These are phyloP conservation scores for Gossypium stocksii DNA, from an alignment of 345 rosid species.

Conservation along the genomic window DNA sequence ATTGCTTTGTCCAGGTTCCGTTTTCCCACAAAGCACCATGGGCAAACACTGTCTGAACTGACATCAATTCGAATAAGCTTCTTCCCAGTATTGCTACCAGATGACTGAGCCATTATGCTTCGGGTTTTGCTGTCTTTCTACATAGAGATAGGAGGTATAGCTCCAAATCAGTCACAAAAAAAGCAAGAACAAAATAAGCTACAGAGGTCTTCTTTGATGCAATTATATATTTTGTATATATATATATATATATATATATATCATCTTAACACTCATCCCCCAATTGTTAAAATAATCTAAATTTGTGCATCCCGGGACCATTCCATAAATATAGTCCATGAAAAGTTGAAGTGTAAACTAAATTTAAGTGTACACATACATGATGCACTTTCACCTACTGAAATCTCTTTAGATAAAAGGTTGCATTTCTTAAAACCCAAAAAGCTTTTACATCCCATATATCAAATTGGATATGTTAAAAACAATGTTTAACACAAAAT, in stretches of 20 bases:
- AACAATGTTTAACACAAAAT: not conserved
- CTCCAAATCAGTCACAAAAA: not conserved
- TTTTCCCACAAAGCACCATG: slow-evolving; percentile 88
- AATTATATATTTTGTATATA: not conserved
- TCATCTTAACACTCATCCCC: not conserved
- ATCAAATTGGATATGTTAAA: not conserved
- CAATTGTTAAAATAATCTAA: not conserved
- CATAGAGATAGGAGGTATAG: not conserved
- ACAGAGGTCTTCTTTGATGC: not conserved
- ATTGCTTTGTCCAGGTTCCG: slow-evolving; percentile 75
- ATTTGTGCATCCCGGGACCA: not conserved
- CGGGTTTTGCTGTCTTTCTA: slow-evolving; percentile 27
- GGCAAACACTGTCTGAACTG: slow-evolving; percentile 81
- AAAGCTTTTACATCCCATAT: not conserved
- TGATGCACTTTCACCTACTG: not conserved
- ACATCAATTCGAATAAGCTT: slow-evolving; percentile 59
- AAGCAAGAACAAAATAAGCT: not conserved
- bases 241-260: not conserved
- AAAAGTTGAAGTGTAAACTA: not conserved
- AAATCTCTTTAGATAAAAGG: not conserved
- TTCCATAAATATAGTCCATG: not conserved
- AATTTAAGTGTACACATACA: not conserved
- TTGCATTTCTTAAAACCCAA: not conserved
- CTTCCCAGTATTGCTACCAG: slow-evolving; percentile 36
- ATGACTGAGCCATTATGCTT: slow-evolving; percentile 51